Percentiles rank a stretch among this genome's conserved stretches.
phyloP scores from a whole-genome alignment of 139 green algal genomes.

The Bryopsis sp. region DNA sequence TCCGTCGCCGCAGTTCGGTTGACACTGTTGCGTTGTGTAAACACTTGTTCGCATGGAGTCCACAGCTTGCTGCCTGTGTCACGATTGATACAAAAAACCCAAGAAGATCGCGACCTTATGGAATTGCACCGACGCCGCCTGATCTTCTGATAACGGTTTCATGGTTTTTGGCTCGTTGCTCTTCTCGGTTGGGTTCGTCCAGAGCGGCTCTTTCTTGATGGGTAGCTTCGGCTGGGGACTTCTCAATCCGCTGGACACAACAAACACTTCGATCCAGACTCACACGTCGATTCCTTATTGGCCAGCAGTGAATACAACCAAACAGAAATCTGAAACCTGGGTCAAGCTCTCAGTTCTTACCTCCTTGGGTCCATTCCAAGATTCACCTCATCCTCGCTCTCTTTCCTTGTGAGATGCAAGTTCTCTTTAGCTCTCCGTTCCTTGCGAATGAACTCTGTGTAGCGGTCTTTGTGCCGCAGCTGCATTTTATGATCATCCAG shows the following conservation, averaged over 20 bases:
- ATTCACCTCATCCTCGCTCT: slow-evolving; percentile 37
- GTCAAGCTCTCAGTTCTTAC: no score
- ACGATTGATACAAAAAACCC: no score
- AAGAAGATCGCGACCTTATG: no score
- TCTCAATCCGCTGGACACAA: not conserved
- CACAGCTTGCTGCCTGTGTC: no score
- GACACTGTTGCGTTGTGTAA: no score
- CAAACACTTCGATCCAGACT: no score
- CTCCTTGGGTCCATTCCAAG: slow-evolving; percentile 35
- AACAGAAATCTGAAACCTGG: no score
- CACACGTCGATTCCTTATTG: no score
- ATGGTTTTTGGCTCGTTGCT: not conserved
- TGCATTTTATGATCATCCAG: slow-evolving; percentile 22
- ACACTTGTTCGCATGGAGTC: no score
- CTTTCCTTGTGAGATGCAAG: not conserved
- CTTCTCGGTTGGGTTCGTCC: not conserved
- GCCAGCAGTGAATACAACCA: no score
- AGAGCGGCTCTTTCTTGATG: not conserved
- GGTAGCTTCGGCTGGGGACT: not conserved
- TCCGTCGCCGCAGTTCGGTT: no score
- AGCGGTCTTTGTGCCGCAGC: slow-evolving; percentile 23
- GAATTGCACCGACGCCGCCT: not conserved
- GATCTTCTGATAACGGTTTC: not conserved
- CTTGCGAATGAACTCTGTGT: slow-evolving; percentile 20
- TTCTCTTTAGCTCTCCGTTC: slow-evolving; percentile 16